A percentile compares a stretch with the other conserved stretches of the same genome.
Evolutionary conservation across 305 asterid genomes (phyloP).

Genomic region (Fraxinus baroniana): DNA sequence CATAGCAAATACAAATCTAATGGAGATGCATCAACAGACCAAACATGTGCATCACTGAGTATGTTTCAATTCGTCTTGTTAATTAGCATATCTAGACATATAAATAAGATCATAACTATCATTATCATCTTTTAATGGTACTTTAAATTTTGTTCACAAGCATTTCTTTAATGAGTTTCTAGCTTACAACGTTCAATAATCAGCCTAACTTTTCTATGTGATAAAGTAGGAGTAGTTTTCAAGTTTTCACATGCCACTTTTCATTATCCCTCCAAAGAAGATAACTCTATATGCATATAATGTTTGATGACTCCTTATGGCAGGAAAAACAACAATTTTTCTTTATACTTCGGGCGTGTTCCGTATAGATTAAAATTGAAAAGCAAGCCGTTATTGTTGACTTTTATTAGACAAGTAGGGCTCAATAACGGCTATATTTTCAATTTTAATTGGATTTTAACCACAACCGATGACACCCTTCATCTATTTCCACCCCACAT

Average conservation of each 20-base stretch:
- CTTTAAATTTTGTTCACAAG: background rate
- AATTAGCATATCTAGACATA: background rate
- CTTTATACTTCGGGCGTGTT: too few species aligned
- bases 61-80: background rate
- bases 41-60: background rate
- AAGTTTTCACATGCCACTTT: background rate
- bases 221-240: background rate
- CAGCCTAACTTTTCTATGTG: background rate
- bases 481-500: background rate
- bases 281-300: background rate
- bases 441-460: too few species aligned
- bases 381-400: too few species aligned
- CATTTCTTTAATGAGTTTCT: background rate
- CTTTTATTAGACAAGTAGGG: too few species aligned
- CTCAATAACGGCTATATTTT: too few species aligned
- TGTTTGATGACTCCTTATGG: background rate
- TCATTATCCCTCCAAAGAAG: background rate
- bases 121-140: background rate
- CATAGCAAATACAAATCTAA: background rate
- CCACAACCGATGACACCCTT: background rate
- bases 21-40: background rate
- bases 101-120: background rate
- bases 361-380: too few species aligned
- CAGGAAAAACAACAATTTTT: slow-evolving; percentile 1
- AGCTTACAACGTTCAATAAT: background rate